A percentile compares a stretch with the other conserved stretches of the same genome.
phyloP scores from a whole-genome alignment of 495 filamentous ascomycete species.

The Lasiosphaeria miniovina region DNA sequence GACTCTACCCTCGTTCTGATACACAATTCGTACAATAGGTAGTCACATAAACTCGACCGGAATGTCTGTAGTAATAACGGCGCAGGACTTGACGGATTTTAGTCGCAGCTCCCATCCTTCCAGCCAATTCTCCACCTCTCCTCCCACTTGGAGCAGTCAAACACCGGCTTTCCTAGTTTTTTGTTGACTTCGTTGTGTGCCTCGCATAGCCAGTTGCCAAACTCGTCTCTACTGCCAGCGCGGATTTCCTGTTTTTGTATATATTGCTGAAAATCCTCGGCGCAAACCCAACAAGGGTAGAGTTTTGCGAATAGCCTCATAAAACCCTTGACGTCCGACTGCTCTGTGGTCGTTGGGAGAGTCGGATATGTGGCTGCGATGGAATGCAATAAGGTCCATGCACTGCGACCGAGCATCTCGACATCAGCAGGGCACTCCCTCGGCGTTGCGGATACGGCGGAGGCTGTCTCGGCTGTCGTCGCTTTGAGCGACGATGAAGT shows the following conservation, averaged over 20 bases:
- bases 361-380: constrained; percentile 84
- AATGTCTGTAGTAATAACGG: background rate
- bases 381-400: constrained; percentile 92
- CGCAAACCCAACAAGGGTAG: constrained; percentile 95
- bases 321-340: constrained; percentile 74
- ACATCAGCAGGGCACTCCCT: constrained; percentile 76
- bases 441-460: constrained; percentile 32
- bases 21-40: background rate
- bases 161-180: constrained; percentile 85
- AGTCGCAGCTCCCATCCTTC: constrained; percentile 73
- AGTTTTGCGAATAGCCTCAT: constrained; percentile 73
- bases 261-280: constrained; percentile 84
- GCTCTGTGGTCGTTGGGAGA: constrained; percentile 59
- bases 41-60: background rate
- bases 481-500: constrained; percentile 60
- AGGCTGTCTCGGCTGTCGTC: constrained; percentile 22
- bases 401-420: constrained; percentile 74
- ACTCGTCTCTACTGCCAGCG: constrained; percentile 64
- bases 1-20: no score
- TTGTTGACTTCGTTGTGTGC: constrained; percentile 97
- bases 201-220: constrained; percentile 93
- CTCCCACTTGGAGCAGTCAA: constrained; percentile 90
- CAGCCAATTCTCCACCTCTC: constrained; percentile 93
- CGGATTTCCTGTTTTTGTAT: constrained; percentile 70
- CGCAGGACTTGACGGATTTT: constrained; percentile 2